Base-by-base conservation (phyloP, 371 early-diverging fungal genomes). In the Apophysomyces trapeziformis region DNA sequence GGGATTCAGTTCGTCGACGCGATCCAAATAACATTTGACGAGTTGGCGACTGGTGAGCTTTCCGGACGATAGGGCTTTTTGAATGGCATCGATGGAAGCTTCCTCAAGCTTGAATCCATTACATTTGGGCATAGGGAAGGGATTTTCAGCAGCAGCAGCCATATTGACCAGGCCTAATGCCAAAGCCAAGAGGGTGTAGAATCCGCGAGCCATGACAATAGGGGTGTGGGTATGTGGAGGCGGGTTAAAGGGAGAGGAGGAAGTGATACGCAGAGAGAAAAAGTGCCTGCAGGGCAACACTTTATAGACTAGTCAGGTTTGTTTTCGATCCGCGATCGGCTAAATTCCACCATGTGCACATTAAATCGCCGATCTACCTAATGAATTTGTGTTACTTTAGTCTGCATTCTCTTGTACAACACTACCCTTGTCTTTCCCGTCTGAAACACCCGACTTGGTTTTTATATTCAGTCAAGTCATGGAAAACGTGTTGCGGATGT, bases 21-120 rank as follows among this genome's bases (percentile, higher is more conserved):
- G 58, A 7, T 58, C 45, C 7, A 69, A 36, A 45, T 70, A 70
- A 50, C 70, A 70, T 47, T 70, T 47, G 21, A 66, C 63, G 37
- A 70, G 62, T 39, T 70, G 58, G 44, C 32, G 43, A 16, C 60
- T 60, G 39, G 56, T 66, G 26, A 66, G 56, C 1, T 46, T 39
- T 16, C 66, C 66, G 12, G 66, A 66, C 1, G 46, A 16, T 1
- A 66, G 21, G 4, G 26, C 43, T 7, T 39, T 16, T 36, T 66
- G 66, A 39, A 66, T 66, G 8, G n/a, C 35, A 38, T 66, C 66
- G 14, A 66, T 60, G 21, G 54, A 21, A 41, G 66, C 66, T 32
- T 66, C 66, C 26, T 66, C 66, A 7, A 66, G 38, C 8, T 37
- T 18, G 21, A 66, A 58, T 9, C 66, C 66, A 37, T 66, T 45